Evolutionary conservation across 306 rosid species (phyloP).

Genomic region (Lupinus albus): DNA sequence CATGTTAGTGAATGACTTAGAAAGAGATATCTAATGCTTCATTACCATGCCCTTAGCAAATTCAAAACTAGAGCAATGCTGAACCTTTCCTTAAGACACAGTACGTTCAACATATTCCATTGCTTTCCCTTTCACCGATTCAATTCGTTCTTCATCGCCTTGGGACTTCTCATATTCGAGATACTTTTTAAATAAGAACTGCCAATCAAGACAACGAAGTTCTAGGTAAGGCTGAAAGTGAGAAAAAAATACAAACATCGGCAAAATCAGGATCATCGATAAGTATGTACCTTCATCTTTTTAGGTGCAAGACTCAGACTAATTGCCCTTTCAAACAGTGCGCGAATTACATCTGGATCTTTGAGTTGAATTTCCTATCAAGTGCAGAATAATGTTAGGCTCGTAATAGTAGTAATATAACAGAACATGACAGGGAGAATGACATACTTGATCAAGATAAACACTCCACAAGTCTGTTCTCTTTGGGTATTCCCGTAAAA

Average conservation of each 20-base stretch:
- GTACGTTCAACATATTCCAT: conserved; percentile 76
- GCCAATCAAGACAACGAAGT: conserved; percentile 41
- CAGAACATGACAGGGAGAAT: neutral
- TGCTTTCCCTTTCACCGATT: conserved; percentile 79
- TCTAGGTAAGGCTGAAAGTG: conserved; percentile 27
- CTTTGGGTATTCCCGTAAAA: conserved; percentile 78
- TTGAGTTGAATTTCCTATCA: conserved; percentile 80
- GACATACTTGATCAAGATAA: conserved; percentile 89
- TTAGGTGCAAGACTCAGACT: conserved; percentile 85
- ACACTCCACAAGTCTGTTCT: conserved; percentile 89
- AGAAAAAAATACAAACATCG: neutral
- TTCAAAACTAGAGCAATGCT: neutral
- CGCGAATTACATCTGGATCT: conserved; percentile 71
- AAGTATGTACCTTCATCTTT: conserved; percentile 74
- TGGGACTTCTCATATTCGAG: conserved; percentile 76
- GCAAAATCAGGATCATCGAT: conserved; percentile 8
- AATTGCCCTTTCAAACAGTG: conserved; percentile 87
- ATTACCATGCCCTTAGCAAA: neutral
- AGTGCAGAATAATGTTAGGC: conserved; percentile 32
- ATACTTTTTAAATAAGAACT: conserved; percentile 88
- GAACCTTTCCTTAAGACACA: conserved; percentile 46
- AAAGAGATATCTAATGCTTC: neutral
- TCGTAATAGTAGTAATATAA: conserved; percentile 17
- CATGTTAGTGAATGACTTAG: neutral
- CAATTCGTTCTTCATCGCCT: conserved; percentile 73